Conservation (phyloP, 495 filamentous ascomycete species). For the Neurospora sp. region DNA sequence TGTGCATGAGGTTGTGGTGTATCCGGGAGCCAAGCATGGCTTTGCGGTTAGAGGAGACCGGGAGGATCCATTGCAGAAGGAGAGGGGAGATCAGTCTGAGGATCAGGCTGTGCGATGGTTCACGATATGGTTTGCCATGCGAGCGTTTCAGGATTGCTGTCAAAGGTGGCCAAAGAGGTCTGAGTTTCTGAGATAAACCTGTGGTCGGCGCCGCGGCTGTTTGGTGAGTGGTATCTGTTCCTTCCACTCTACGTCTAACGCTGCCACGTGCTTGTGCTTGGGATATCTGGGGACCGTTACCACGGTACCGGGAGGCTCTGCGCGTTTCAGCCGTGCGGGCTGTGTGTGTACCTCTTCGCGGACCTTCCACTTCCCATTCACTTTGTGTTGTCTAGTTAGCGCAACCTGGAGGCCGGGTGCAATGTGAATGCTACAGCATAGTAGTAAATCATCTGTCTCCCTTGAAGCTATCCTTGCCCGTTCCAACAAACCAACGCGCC, state of each 20-base stretch:
- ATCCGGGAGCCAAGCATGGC: constrained; percentile 49
- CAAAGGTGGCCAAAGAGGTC: neutral
- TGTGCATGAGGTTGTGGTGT: constrained; percentile 41
- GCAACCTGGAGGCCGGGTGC: neutral
- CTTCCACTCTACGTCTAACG: neutral
- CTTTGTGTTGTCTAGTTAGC: neutral
- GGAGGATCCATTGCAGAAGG: constrained; percentile 30
- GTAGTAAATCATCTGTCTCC: neutral
- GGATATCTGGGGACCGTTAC: neutral
- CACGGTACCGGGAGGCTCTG: neutral
- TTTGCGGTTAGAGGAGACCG: constrained; percentile 48
- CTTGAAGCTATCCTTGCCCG: neutral
- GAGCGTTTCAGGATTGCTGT: neutral
- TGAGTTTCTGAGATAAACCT: neutral
- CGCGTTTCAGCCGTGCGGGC: neutral
- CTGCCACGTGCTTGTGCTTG: neutral
- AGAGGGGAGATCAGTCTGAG: constrained; percentile 37
- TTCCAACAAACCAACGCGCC: neutral
- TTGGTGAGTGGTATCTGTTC: neutral
- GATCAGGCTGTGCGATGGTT: constrained; percentile 44
- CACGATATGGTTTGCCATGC: neutral
- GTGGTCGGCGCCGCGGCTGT: neutral
- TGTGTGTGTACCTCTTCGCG: neutral
- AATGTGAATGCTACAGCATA: neutral
- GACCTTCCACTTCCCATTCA: neutral